Conservation (phyloP, 805 yeast genomes). For the Pichia scutulata region DNA sequence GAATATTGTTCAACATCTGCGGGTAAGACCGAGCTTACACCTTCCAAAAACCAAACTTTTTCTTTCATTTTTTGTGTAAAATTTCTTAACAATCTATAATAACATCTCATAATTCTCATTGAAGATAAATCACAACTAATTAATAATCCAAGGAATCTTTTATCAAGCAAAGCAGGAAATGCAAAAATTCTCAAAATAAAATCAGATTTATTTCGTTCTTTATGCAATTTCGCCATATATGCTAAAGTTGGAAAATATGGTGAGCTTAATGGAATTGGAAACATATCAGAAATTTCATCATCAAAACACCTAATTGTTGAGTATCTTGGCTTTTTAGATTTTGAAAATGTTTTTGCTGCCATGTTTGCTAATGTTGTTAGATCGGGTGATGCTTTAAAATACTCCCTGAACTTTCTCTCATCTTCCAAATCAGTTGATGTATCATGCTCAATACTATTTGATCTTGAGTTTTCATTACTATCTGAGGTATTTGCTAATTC, state of each 20-base stretch:
- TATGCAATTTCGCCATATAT: constrained; percentile 73
- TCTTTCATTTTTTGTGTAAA: constrained; percentile 85
- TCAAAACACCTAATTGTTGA: constrained; percentile 77
- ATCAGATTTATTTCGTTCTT: constrained; percentile 77
- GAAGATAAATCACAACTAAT: constrained; percentile 83
- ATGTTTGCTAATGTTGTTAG: constrained; percentile 16
- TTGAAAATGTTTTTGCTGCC: constrained; percentile 7
- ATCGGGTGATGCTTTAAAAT: constrained; percentile 19
- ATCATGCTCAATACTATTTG: constrained; percentile 2
- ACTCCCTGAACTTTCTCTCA: background rate
- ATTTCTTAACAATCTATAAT: constrained; percentile 71
- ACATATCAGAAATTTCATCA: constrained; percentile 73
- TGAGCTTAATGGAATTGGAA: constrained; percentile 75
- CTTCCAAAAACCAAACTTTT: constrained; percentile 89
- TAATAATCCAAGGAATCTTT: constrained; percentile 63
- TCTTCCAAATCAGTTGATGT: background rate
- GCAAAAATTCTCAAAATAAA: constrained; percentile 84
- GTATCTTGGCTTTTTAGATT: constrained; percentile 25
- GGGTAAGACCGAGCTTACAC: constrained; percentile 80
- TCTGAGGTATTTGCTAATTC: constrained; percentile 25
- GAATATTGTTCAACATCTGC: constrained; percentile 87
- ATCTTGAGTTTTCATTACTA: constrained; percentile 11
- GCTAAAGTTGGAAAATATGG: constrained; percentile 87
- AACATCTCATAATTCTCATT: constrained; percentile 84
- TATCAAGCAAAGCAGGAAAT: constrained; percentile 86